Evolutionary conservation across 805 yeast genomes (phyloP).

Genomic region (Starmerella scarabaei): DNA sequence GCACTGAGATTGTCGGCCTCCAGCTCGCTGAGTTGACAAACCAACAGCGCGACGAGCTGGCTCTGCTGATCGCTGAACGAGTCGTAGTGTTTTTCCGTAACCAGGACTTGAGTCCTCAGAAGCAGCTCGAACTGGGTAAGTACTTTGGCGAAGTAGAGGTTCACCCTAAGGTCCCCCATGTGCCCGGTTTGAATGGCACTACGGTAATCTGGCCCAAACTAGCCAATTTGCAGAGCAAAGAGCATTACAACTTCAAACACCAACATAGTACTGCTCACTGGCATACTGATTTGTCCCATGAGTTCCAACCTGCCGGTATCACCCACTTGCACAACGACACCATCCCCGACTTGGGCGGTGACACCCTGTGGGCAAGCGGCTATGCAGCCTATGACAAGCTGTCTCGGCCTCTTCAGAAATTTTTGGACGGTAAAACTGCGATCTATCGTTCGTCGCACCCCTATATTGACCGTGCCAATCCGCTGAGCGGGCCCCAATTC

Average conservation of each 20-base stretch:
- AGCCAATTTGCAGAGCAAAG: conserved; percentile 39
- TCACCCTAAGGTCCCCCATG: conserved; percentile 27
- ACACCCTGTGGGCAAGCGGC: conserved; percentile 43
- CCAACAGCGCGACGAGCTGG: conserved; percentile 37
- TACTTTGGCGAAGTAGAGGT: conserved; percentile 36
- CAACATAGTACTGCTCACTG: conserved; percentile 29
- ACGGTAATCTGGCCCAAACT: conserved; percentile 27
- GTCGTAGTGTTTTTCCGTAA: conserved; percentile 40
- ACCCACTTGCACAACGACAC: conserved; percentile 56
- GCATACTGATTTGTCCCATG: conserved; percentile 72
- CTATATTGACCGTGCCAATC: conserved; percentile 32
- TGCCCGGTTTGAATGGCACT: conserved; percentile 35
- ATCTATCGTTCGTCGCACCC: conserved; percentile 37
- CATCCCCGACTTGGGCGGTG: conserved; percentile 41
- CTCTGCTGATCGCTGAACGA: conserved; percentile 36
- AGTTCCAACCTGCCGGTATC: conserved; percentile 58
- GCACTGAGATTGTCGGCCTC: conserved; percentile 40
- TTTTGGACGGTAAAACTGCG: conserved; percentile 45
- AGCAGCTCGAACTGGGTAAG: conserved; percentile 35
- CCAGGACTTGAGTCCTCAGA: conserved; percentile 34
- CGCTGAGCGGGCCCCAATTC: conserved; percentile 14
- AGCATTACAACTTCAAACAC: conserved; percentile 24
- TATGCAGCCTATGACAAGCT: conserved; percentile 43
- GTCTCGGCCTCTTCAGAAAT: conserved; percentile 36
- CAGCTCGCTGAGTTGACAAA: conserved; percentile 34